phyloP scores from a whole-genome alignment of 495 filamentous ascomycete species.

The Staphylotrichum tortipilum region DNA sequence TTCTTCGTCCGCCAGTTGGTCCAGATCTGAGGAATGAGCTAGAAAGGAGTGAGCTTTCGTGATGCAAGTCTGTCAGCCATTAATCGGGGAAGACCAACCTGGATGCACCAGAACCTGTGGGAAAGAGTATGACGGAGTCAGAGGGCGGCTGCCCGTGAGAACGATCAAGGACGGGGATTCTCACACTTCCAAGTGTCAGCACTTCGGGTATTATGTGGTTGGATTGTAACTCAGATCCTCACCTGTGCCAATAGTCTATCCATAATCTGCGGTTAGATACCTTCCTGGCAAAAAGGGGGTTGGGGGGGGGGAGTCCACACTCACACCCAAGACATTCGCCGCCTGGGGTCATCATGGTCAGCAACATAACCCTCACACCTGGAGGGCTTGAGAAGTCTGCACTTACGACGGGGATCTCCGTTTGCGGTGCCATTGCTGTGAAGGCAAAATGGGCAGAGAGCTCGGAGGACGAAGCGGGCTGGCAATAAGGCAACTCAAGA shows the following conservation, averaged over 20 bases:
- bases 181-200: slow-evolving; percentile 10
- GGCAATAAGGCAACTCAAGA: background rate
- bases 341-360: slow-evolving; percentile 21
- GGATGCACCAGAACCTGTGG: slow-evolving; percentile 40
- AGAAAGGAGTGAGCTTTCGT: background rate
- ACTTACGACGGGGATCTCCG: slow-evolving; percentile 34
- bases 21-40: slow-evolving; percentile 53
- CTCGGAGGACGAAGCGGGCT: background rate
- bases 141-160: too few relatives aligned
- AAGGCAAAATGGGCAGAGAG: background rate
- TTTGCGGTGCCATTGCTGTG: slow-evolving; percentile 33
- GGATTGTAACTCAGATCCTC: background rate
- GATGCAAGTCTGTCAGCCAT: too few relatives aligned
- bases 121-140: background rate
- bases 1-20: slow-evolving; percentile 60
- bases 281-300: background rate
- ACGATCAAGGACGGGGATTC: background rate
- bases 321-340: slow-evolving; percentile 43
- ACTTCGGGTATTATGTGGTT: background rate
- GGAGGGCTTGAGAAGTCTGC: background rate
- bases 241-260: slow-evolving; percentile 39
- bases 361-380: background rate
- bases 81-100: slow-evolving; percentile 23
- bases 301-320: background rate
- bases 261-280: background rate